These are phyloP conservation scores for Skeletonema costatum DNA, from an alignment of 108 stramenopile species.

Conservation along the genomic window DNA sequence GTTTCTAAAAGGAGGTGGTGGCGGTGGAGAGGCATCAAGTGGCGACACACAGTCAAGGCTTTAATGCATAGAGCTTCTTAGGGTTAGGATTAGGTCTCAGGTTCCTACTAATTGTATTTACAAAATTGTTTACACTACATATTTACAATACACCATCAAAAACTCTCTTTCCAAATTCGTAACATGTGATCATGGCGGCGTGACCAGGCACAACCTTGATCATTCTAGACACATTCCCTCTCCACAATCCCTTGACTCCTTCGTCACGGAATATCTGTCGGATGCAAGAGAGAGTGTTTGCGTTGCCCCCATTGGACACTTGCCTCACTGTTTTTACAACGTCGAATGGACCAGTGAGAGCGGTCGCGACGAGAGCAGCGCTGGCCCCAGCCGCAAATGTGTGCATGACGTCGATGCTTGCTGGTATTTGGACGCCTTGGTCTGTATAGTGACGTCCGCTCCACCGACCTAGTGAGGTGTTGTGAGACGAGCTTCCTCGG, in stretches of 20 bases:
- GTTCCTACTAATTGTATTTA: neutral
- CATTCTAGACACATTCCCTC: slow-evolving; percentile 82
- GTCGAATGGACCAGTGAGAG: slow-evolving; percentile 93
- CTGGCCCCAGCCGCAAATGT: slow-evolving; percentile 82
- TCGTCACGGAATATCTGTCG: slow-evolving; percentile 50
- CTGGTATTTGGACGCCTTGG: slow-evolving; percentile 4
- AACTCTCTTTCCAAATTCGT: slow-evolving; percentile 85
- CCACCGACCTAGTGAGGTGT: slow-evolving; percentile 8
- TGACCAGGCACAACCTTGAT: slow-evolving; percentile 93
- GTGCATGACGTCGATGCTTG: slow-evolving; percentile 25
- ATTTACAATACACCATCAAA: slow-evolving; percentile 27
- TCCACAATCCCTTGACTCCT: slow-evolving; percentile 76
- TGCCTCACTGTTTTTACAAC: slow-evolving; percentile 94
- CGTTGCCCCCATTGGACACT: slow-evolving; percentile 13
- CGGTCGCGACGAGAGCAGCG: slow-evolving; percentile 85
- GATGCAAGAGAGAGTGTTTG: slow-evolving; percentile 11
- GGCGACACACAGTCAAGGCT: neutral
- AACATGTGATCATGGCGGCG: slow-evolving; percentile 95
- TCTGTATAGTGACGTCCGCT: slow-evolving; percentile 6
- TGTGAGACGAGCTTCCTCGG: slow-evolving; percentile 10
- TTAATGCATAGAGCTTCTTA: neutral
- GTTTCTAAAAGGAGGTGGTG: slow-evolving; percentile 4
- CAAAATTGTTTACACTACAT: neutral
- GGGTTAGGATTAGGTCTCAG: neutral
- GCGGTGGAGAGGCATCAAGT: neutral